These are phyloP conservation scores for Spiraea crenata DNA, from an alignment of 331 rosid genomes.

Conservation along the genomic window DNA sequence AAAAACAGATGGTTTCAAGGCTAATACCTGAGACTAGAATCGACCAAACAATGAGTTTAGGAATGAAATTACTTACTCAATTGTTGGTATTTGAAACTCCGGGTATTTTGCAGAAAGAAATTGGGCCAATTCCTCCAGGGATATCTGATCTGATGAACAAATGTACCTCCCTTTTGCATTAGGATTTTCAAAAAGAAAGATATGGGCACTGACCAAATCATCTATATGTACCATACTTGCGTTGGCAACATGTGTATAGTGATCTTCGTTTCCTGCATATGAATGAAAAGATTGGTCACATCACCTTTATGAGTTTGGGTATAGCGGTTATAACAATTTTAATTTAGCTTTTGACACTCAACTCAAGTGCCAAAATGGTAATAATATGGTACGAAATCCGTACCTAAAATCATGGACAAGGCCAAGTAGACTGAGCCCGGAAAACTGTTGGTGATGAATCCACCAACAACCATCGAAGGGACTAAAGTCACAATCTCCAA, in stretches of 20 bases:
- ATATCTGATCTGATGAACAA: constrained; percentile 22
- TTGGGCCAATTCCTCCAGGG: constrained; percentile 13
- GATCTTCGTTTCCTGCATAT: constrained; percentile 20
- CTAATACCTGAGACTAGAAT: neutral
- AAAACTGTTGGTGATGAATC: constrained; percentile 46
- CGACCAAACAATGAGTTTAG: neutral
- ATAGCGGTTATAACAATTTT: neutral
- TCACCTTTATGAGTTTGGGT: neutral
- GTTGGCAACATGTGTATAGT: neutral
- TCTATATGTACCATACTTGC: constrained; percentile 48
- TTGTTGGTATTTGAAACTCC: constrained; percentile 32
- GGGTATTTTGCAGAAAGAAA: constrained; percentile 35
- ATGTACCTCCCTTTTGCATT: constrained; percentile 52
- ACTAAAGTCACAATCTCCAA: constrained; percentile 52
- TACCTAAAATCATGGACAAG: constrained; percentile 47
- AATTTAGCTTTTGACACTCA: neutral
- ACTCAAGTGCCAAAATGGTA: neutral
- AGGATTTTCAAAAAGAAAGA: constrained; percentile 45
- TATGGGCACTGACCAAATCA: constrained; percentile 53
- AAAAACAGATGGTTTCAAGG: too few relatives aligned
- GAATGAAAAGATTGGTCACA: neutral
- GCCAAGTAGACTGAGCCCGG: constrained; percentile 37
- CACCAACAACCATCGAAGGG: constrained; percentile 50
- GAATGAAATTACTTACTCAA: constrained; percentile 41
- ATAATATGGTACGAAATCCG: neutral